Percentiles rank a stretch among this genome's conserved stretches.
These are phyloP conservation scores for Daedaleopsis nitida DNA, from an alignment of 768 basidiomycete genomes.

Conservation along the genomic window DNA sequence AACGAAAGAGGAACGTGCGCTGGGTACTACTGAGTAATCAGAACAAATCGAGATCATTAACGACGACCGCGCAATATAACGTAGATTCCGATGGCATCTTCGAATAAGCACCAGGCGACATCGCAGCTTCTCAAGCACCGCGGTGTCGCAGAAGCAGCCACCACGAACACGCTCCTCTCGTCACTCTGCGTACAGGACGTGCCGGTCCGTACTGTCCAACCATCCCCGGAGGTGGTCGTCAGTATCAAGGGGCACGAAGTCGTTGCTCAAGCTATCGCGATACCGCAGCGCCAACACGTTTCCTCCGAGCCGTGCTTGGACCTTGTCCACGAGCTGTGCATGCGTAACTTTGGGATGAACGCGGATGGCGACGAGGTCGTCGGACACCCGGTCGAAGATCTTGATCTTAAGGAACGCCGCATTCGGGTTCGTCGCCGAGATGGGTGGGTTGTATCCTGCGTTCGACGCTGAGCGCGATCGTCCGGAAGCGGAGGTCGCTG, in stretches of 20 bases:
- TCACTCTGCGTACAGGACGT: conserved; percentile 80
- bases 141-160: neutral
- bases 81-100: neutral
- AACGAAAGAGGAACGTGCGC: conserved; percentile 14
- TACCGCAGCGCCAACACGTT: conserved; percentile 72
- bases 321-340: conserved; percentile 87
- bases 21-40: neutral
- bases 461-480: conserved; percentile 63
- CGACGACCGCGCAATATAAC: conserved; percentile 9
- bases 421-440: conserved; percentile 77
- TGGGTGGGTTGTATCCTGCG: conserved; percentile 65
- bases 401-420: conserved; percentile 97
- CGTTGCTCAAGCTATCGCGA: conserved; percentile 71
- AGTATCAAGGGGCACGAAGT: conserved; percentile 60
- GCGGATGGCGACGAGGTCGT: conserved; percentile 95
- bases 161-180: neutral
- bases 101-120: neutral
- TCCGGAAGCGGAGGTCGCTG: conserved; percentile 28
- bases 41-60: conserved; percentile 14
- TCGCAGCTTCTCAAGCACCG: neutral
- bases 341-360: conserved; percentile 92
- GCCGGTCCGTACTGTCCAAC: conserved; percentile 80
- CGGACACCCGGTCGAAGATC: conserved; percentile 90
- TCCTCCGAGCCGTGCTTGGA: conserved; percentile 80
- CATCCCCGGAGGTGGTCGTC: conserved; percentile 70